Conservation (phyloP, 306 rosid species). For the Inga oerstediana region DNA sequence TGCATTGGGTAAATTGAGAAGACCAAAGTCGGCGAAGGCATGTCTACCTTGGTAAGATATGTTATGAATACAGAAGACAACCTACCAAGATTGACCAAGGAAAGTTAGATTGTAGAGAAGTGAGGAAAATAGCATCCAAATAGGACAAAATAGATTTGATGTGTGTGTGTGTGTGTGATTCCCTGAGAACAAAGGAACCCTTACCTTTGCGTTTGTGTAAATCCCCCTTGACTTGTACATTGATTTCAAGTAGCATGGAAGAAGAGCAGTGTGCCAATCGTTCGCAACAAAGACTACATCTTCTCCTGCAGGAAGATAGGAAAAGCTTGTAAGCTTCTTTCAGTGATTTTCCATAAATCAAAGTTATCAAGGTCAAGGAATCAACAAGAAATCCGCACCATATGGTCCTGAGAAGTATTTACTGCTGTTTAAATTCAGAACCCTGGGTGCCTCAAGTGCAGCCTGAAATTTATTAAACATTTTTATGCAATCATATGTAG, state of each 20-base stretch:
- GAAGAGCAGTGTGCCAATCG: constrained; percentile 79
- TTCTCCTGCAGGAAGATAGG: constrained; percentile 55
- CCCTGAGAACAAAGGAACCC: constrained; percentile 2
- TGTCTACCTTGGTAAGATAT: constrained; percentile 81
- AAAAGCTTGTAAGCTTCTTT: constrained; percentile 30
- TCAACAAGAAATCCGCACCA: constrained; percentile 49
- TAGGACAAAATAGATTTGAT: neutral
- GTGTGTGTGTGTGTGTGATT: neutral
- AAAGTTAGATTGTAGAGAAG: constrained; percentile 20
- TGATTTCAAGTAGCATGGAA: constrained; percentile 76
- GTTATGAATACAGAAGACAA: constrained; percentile 81
- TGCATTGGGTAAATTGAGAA: constrained; percentile 57
- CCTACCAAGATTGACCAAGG: constrained; percentile 47
- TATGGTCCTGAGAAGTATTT: constrained; percentile 75
- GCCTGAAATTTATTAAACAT: constrained; percentile 54
- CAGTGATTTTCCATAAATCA: neutral
- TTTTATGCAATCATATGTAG: constrained; percentile 13
- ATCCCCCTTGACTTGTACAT: constrained; percentile 58
- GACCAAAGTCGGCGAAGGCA: constrained; percentile 52
- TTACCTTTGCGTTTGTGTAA: constrained; percentile 58
- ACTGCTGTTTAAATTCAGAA: constrained; percentile 61
- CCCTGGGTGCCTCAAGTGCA: constrained; percentile 81
- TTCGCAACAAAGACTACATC: constrained; percentile 69
- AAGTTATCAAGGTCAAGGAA: constrained; percentile 19
- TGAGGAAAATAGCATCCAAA: neutral